phyloP scores from a whole-genome alignment of 1,139 yeast species.

The Blastobotrys aristatus region DNA sequence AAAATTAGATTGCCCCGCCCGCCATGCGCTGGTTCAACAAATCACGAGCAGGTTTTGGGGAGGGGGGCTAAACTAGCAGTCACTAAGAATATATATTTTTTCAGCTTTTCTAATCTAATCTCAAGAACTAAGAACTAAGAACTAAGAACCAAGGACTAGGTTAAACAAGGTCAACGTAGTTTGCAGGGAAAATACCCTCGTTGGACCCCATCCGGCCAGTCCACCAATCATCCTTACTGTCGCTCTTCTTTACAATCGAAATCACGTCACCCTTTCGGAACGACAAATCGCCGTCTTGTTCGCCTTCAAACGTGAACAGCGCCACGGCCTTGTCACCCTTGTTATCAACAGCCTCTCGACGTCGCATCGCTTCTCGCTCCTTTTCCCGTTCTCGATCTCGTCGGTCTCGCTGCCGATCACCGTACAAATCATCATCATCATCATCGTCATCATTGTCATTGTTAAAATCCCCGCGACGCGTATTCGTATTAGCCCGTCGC shows the following conservation, averaged over 20 bases:
- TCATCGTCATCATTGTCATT: conserved; percentile 6
- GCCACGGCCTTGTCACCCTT: conserved; percentile 80
- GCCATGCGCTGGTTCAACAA: no score
- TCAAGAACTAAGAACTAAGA: neutral
- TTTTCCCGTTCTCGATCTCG: conserved; percentile 12
- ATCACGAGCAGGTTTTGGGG: no score
- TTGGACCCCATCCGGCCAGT: conserved; percentile 80
- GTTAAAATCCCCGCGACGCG: neutral
- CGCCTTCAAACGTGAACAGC: conserved; percentile 80
- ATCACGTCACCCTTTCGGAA: conserved; percentile 96
- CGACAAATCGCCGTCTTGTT: conserved; percentile 84
- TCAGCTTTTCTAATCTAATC: neutral
- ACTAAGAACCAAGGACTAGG: neutral
- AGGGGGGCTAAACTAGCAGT: no score
- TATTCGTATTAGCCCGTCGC: neutral
- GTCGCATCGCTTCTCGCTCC: conserved; percentile 2
- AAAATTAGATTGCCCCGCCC: no score
- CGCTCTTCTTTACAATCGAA: conserved; percentile 76
- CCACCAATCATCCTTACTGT: conserved; percentile 97
- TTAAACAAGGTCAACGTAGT: conserved; percentile 76
- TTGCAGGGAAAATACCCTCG: conserved; percentile 95
- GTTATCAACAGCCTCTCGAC: conserved; percentile 13
- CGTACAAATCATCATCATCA: conserved; percentile 14
- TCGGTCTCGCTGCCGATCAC: conserved; percentile 22
- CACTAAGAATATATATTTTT: no score